A percentile compares a stretch with the other conserved stretches of the same genome.
Evolutionary conservation across 305 asterid genomes (phyloP).

Genomic region (Ilex paraguariensis): DNA sequence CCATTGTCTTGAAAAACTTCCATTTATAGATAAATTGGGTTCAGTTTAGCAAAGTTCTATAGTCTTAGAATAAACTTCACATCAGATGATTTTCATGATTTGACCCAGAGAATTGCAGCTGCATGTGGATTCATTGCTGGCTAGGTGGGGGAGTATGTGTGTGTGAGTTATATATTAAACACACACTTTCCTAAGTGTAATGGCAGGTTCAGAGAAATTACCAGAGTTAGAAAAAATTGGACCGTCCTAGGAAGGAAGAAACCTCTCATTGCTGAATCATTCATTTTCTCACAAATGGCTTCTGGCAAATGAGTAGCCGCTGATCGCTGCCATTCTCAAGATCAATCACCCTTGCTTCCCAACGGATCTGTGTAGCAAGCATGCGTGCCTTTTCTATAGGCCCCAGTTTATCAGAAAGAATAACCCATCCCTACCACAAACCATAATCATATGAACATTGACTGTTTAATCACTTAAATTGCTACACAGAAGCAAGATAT

Average conservation of each 20-base stretch:
- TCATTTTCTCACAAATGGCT: slow-evolving; percentile 84
- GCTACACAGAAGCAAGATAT: not conserved
- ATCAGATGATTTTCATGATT: no score
- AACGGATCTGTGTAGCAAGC: slow-evolving; percentile 68
- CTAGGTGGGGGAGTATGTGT: no score
- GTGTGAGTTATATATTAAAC: no score
- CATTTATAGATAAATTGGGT: no score
- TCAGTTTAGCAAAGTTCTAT: no score
- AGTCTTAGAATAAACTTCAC: no score
- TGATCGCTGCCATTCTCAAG: slow-evolving; percentile 87
- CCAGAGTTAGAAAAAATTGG: slow-evolving; percentile 36
- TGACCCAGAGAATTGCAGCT: no score
- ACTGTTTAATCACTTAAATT: not conserved
- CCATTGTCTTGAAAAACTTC: no score
- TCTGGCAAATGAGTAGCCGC: slow-evolving; percentile 89
- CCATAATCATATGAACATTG: no score
- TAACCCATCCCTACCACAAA: slow-evolving; percentile 70
- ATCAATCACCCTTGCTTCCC: slow-evolving; percentile 95
- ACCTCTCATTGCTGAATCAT: slow-evolving; percentile 9
- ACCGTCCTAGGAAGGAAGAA: slow-evolving; percentile 27
- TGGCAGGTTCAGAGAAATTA: slow-evolving; percentile 5
- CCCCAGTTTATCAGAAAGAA: slow-evolving; percentile 66
- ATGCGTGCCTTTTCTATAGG: slow-evolving; percentile 60
- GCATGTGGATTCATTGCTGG: no score
- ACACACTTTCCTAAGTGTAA: no score